A percentile compares a stretch with the other conserved stretches of the same genome.
phyloP scores from a whole-genome alignment of 2,329 filamentous ascomycete genomes.

The Penicillium hordei region DNA sequence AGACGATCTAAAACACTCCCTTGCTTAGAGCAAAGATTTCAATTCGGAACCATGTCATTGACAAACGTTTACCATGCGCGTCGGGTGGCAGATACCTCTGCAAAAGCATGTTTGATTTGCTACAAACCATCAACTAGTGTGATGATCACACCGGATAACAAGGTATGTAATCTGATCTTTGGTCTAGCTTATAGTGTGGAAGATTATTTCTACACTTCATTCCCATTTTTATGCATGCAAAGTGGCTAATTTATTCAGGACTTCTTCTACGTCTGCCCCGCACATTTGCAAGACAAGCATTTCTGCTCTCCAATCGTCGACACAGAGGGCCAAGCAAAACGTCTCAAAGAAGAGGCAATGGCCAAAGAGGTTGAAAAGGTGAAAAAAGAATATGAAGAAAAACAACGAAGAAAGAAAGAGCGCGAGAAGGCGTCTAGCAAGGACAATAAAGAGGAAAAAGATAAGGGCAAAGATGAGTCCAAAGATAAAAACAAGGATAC shows the following conservation, averaged over 20 bases:
- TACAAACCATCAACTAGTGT: constrained; percentile 86
- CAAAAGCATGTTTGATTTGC: constrained; percentile 87
- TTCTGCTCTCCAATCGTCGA: constrained; percentile 66
- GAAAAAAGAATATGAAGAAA: constrained; percentile 67
- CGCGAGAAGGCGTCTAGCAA: constrained; percentile 51
- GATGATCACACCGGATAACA: constrained; percentile 83
- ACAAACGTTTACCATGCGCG: constrained; percentile 82
- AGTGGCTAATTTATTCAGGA: constrained; percentile 53
- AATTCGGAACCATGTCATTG: constrained; percentile 40
- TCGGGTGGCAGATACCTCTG: constrained; percentile 77
- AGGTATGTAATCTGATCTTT: constrained; percentile 54
- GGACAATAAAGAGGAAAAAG: constrained; percentile 50
- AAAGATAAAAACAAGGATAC: constrained; percentile 37
- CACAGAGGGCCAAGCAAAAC: constrained; percentile 43
- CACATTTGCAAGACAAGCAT: constrained; percentile 76
- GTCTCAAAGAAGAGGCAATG: constrained; percentile 46
- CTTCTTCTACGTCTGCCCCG: constrained; percentile 86
- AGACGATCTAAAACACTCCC: neutral
- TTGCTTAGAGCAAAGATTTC: too few relatives aligned
- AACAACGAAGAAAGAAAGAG: constrained; percentile 69
- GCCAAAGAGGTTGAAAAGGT: constrained; percentile 49
- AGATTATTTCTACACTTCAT: neutral
- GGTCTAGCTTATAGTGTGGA: neutral
- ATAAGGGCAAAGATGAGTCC: constrained; percentile 47
- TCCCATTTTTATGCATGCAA: neutral